Evolutionary conservation across 1,139 yeast genomes (phyloP), one percentile per base, ranked within the genome.

Genomic region (Candida sp.): DNA sequence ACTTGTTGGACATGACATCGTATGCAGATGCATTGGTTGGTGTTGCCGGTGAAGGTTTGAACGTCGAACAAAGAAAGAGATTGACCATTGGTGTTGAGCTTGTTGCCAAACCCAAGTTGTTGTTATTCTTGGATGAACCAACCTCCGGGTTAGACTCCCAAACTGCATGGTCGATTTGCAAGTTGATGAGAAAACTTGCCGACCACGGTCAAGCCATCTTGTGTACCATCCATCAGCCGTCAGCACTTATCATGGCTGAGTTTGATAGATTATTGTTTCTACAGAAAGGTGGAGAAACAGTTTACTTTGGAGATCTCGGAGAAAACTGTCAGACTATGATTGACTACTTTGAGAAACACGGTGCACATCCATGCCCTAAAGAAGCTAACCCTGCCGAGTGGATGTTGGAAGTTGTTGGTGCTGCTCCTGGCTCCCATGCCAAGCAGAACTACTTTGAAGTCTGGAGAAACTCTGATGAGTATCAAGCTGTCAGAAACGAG

Each of bases 251-350:
- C 49, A 62, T 73, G 57, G 62, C 68, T 51, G 74, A 69, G 49
- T 71, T 71, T 50, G 75, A 71, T 54, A 64, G 74, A 41, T 61
- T 73, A 47, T 66, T 73, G 51, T 72, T 73, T 52, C 66, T 73
- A 57, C 75, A 70, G 58, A 67, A 63, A 55, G 78, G 78, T 54
- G 90, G 89, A 54, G 72, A 78, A 65, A 84, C 88, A 55, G 89
- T 84, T 35, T 85, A 85, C 65, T 84, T 84, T 63, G 89, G 89
- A 53, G 86, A 84, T 54, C 82, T 84, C 60, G 89, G 89, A 53
- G 65, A 69, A 50, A 74, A 76, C 58, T 83, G 88, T 52, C 48
- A 62, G n/a, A 73, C 82, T 3, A 67, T 85, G 62, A 68, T 81
- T 49, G 62, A 69, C 41, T 85, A 85, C 62, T 85, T 85, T 58